Evolutionary conservation across 2,329 filamentous ascomycete species (phyloP).

Genomic region (Tolypocladium paradoxum): DNA sequence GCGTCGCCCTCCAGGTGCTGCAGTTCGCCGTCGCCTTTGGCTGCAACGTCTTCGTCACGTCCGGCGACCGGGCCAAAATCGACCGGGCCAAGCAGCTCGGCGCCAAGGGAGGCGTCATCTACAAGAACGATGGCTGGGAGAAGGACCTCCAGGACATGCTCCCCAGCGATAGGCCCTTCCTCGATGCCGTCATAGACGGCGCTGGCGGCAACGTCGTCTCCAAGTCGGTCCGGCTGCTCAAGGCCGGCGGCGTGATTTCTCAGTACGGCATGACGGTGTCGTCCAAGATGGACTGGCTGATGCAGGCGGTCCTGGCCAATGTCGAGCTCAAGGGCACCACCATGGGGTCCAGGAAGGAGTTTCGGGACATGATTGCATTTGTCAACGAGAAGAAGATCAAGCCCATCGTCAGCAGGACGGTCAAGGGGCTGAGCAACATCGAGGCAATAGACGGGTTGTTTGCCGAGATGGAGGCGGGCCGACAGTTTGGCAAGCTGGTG

Average conservation of each 20-base stretch:
- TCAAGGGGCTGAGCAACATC: constrained; percentile 63
- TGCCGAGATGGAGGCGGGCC: constrained; percentile 75
- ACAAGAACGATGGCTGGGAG: constrained; percentile 73
- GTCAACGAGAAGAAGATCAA: constrained; percentile 61
- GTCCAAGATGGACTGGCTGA: constrained; percentile 78
- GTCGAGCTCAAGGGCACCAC: constrained; percentile 78
- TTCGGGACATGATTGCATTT: constrained; percentile 81
- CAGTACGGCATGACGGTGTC: constrained; percentile 84
- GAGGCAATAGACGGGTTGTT: constrained; percentile 75
- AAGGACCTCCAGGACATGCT: constrained; percentile 57
- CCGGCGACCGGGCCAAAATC: constrained; percentile 65
- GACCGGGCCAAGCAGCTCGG: constrained; percentile 60
- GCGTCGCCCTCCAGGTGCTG: constrained; percentile 74
- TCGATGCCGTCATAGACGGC: constrained; percentile 84
- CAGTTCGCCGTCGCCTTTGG: constrained; percentile 69
- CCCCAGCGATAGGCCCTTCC: constrained; percentile 51
- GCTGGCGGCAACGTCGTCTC: constrained; percentile 78
- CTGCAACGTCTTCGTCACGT: constrained; percentile 72
- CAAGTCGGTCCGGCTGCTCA: constrained; percentile 57
- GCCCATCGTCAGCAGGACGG: constrained; percentile 66
- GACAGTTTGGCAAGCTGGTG: constrained; percentile 88
- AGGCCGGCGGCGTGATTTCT: constrained; percentile 72
- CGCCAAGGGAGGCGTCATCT: constrained; percentile 71
- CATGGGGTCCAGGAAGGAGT: constrained; percentile 86
- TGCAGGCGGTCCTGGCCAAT: constrained; percentile 77